Conservation (phyloP, 2,329 filamentous ascomycete genomes). For the Trichophyton rubrum region DNA sequence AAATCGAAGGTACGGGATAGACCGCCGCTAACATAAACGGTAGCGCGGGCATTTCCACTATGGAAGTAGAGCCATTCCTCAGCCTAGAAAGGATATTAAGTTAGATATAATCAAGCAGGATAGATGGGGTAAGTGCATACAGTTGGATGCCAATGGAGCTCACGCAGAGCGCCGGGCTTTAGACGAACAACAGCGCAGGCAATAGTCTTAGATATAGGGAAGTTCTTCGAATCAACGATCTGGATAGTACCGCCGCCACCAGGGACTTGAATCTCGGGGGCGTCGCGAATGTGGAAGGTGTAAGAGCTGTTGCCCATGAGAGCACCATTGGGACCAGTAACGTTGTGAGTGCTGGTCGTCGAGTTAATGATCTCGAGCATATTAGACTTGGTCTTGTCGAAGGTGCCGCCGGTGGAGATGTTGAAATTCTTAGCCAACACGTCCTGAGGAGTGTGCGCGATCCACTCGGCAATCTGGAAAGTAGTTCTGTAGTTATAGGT, state of each 20-base stretch:
- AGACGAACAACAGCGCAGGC: slow-evolving; percentile 53
- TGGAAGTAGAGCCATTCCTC: slow-evolving; percentile 64
- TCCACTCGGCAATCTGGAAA: slow-evolving; percentile 60
- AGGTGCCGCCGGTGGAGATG: slow-evolving; percentile 46
- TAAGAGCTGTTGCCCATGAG: slow-evolving; percentile 49
- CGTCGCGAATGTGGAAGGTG: slow-evolving; percentile 48
- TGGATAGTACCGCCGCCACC: slow-evolving; percentile 50
- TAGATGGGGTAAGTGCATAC: slow-evolving; percentile 28
- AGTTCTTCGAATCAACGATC: slow-evolving; percentile 55
- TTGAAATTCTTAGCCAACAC: slow-evolving; percentile 59
- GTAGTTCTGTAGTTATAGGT: slow-evolving; percentile 40
- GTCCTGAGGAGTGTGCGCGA: slow-evolving; percentile 50
- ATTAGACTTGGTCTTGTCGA: slow-evolving; percentile 43
- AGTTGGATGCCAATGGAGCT: slow-evolving; percentile 60
- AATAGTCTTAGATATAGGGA: slow-evolving; percentile 53
- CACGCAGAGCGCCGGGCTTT: slow-evolving; percentile 50
- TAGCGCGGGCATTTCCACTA: slow-evolving; percentile 48
- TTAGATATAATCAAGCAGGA: background rate
- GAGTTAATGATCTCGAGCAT: slow-evolving; percentile 50
- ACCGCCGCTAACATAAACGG: slow-evolving; percentile 50
- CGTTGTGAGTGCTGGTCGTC: slow-evolving; percentile 38
- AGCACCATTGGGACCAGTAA: slow-evolving; percentile 36
- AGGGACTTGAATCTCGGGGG: slow-evolving; percentile 44
- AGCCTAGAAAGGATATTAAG: slow-evolving; percentile 30
- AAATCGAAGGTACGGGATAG: slow-evolving; percentile 57